Evolutionary conservation across 345 rosid species (phyloP).

Genomic region (Orychophragmus violaceus): DNA sequence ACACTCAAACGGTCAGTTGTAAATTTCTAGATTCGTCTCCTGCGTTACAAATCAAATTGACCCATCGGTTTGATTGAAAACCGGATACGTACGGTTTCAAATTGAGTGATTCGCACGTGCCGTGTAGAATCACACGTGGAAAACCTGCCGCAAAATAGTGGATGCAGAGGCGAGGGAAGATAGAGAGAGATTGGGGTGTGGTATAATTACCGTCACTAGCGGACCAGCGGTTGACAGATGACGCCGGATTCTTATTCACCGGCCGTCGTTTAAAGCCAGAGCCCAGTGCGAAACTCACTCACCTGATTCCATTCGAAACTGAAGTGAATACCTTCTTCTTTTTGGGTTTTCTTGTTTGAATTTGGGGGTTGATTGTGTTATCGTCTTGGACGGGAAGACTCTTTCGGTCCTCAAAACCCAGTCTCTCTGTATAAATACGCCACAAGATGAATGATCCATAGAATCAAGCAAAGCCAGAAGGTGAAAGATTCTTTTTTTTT

Average conservation of each 20-base stretch:
- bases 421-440: not conserved
- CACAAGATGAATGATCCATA: conserved; percentile 13
- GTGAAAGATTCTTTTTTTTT: too few relatives aligned
- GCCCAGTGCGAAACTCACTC: not conserved
- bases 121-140: conserved; percentile 14
- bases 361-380: not conserved
- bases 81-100: not conserved
- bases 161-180: not conserved
- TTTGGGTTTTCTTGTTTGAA: not conserved
- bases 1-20: not conserved
- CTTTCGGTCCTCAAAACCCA: not conserved
- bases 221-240: conserved; percentile 22
- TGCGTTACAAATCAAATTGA: not conserved
- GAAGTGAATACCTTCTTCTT: not conserved
- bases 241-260: conserved; percentile 30
- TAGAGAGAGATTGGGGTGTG: not conserved
- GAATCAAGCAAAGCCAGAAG: not conserved
- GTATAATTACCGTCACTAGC: conserved; percentile 21
- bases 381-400: not conserved
- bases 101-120: conserved; percentile 20
- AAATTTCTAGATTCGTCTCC: not conserved
- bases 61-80: not conserved
- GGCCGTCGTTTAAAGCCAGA: not conserved
- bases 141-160: not conserved
- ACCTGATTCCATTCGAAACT: not conserved